phyloP scores from a whole-genome alignment of 2,329 filamentous ascomycete species.

The Clarireedia paspali region DNA sequence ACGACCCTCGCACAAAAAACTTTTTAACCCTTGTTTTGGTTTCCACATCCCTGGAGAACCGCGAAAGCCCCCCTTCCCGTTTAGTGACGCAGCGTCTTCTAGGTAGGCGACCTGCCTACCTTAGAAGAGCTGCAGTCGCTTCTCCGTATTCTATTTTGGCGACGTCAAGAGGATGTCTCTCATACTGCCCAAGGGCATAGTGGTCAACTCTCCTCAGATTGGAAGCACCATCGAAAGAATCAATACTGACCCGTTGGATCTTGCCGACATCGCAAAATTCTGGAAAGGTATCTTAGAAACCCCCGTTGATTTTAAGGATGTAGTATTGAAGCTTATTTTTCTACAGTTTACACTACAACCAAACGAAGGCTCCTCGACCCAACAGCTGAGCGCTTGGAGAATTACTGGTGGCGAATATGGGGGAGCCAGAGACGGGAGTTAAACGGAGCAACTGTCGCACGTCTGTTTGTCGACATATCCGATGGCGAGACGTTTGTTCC shows the following conservation, averaged over 20 bases:
- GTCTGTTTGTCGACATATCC: constrained; percentile 50
- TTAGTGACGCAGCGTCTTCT: constrained; percentile 25
- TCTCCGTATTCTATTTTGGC: constrained; percentile 12
- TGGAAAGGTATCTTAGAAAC: constrained; percentile 42
- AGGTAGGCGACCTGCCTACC: constrained; percentile 26
- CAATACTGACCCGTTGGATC: constrained; percentile 34
- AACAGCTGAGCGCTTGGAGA: constrained; percentile 54
- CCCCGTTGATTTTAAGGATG: not conserved
- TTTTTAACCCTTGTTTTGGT: not conserved
- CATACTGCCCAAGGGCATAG: constrained; percentile 49
- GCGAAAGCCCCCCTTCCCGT: not conserved
- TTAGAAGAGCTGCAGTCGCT: constrained; percentile 25
- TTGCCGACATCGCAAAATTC: constrained; percentile 46
- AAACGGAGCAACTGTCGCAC: constrained; percentile 46
- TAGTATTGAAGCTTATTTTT: constrained; percentile 15
- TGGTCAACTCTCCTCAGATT: constrained; percentile 44
- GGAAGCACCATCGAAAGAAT: constrained; percentile 46
- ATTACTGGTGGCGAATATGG: constrained; percentile 61
- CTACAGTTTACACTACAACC: constrained; percentile 51
- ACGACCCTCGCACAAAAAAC: not conserved
- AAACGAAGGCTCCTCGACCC: constrained; percentile 51
- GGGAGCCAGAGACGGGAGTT: constrained; percentile 42
- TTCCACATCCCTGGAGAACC: not conserved
- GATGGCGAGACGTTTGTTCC: constrained; percentile 50
- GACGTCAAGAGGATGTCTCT: constrained; percentile 28